Percentiles rank a stretch among this genome's conserved stretches.
phyloP scores from a whole-genome alignment of 176 grass and related monocot species.

The Ampelocalamus luodianensis region DNA sequence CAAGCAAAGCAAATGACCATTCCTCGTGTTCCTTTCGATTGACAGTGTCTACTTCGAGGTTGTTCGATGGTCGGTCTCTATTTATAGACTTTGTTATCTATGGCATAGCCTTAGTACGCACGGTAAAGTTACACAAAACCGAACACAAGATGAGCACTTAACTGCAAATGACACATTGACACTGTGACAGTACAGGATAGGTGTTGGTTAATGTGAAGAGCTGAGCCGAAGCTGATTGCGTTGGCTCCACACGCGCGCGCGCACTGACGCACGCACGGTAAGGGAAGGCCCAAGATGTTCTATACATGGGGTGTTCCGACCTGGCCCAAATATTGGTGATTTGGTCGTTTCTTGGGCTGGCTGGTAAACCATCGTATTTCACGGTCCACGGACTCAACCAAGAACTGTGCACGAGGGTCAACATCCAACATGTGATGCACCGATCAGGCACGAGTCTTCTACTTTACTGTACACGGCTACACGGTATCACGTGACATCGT shows the following conservation, averaged over 20 bases:
- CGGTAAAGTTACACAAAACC: background rate
- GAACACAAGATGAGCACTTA: background rate
- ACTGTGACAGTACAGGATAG: background rate
- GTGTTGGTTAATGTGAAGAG: background rate
- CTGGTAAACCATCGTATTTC: too few species aligned
- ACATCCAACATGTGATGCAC: background rate
- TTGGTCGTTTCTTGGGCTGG: background rate
- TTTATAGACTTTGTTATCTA: background rate
- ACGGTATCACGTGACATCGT: background rate
- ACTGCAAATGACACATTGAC: background rate
- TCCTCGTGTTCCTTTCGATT: background rate
- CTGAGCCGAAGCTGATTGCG: background rate
- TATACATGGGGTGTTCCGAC: background rate
- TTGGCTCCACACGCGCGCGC: background rate
- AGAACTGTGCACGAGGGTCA: too few species aligned
- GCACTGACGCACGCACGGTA: background rate
- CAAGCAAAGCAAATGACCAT: background rate
- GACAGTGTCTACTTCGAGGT: background rate
- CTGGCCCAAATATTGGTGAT: background rate
- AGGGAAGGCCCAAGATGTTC: background rate
- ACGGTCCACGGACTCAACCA: too few species aligned
- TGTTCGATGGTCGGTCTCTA: background rate
- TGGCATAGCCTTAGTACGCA: background rate
- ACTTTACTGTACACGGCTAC: background rate
- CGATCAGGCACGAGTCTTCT: background rate